Evolutionary conservation across 2,329 filamentous ascomycete genomes (phyloP).

Genomic region (Aspergillus persii): DNA sequence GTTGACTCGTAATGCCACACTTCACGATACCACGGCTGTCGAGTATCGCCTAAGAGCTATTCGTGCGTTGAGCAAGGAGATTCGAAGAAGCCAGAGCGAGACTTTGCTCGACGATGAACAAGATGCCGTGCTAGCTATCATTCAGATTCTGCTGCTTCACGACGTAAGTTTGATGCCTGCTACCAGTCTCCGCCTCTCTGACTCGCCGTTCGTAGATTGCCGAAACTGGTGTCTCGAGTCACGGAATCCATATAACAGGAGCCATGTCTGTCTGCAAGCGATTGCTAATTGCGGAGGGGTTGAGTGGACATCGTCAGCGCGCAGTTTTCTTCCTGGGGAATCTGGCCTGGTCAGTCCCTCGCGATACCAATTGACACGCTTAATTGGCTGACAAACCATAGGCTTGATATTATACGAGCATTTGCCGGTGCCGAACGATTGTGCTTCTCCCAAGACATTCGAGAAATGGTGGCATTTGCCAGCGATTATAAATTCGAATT

Average conservation of each 20-base stretch:
- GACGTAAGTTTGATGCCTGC: slow-evolving; percentile 21
- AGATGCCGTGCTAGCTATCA: slow-evolving; percentile 29
- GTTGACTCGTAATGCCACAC: slow-evolving; percentile 15
- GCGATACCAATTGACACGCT: neutral
- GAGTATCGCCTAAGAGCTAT: slow-evolving; percentile 31
- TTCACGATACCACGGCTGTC: slow-evolving; percentile 26
- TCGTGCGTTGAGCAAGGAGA: slow-evolving; percentile 23
- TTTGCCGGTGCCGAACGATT: slow-evolving; percentile 26
- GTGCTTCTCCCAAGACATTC: slow-evolving; percentile 28
- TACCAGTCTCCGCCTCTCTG: neutral
- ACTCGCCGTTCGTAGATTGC: slow-evolving; percentile 22
- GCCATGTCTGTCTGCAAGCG: slow-evolving; percentile 33
- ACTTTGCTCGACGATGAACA: slow-evolving; percentile 24
- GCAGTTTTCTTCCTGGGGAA: slow-evolving; percentile 32
- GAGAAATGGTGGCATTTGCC: slow-evolving; percentile 23
- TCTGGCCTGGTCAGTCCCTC: slow-evolving; percentile 23
- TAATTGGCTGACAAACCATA: neutral
- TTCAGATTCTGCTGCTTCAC: slow-evolving; percentile 31
- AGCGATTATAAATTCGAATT: slow-evolving; percentile 27
- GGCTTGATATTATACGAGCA: slow-evolving; percentile 33
- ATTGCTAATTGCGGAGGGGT: slow-evolving; percentile 21
- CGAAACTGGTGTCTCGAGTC: slow-evolving; percentile 31
- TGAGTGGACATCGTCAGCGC: slow-evolving; percentile 23
- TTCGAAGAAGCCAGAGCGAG: slow-evolving; percentile 24
- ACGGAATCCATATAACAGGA: slow-evolving; percentile 33